A percentile compares a stretch with the other conserved stretches of the same genome.
phyloP scores from a whole-genome alignment of 352 stramenopile species.

The Plasmopara viticola region DNA sequence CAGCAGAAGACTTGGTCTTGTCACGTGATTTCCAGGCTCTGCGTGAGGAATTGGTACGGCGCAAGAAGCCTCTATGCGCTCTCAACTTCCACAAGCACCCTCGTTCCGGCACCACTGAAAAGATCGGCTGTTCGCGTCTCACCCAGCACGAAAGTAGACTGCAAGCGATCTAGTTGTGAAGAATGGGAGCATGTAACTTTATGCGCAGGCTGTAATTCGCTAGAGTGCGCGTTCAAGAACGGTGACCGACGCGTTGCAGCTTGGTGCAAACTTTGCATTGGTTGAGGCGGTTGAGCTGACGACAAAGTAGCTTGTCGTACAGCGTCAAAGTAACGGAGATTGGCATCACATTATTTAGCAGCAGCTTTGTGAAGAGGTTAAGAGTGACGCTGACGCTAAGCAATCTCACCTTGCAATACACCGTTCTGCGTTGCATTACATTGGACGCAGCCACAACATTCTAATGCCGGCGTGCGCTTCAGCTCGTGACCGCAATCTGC shows the following conservation, averaged over 20 bases:
- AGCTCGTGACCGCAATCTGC: constrained; percentile 27
- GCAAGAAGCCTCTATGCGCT: constrained; percentile 50
- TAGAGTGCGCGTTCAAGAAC: constrained; percentile 70
- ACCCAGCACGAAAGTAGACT: constrained; percentile 37
- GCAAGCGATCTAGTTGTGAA: constrained; percentile 32
- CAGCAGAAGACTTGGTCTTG: constrained; percentile 44
- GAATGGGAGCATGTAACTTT: constrained; percentile 55
- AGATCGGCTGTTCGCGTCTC: constrained; percentile 56
- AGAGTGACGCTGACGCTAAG: constrained; percentile 37
- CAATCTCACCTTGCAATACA: constrained; percentile 56
- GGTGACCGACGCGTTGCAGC: constrained; percentile 36
- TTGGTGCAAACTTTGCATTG: constrained; percentile 46
- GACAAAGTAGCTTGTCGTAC: constrained; percentile 27
- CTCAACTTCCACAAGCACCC: constrained; percentile 61
- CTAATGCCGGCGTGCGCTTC: constrained; percentile 50
- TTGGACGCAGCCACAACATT: constrained; percentile 33
- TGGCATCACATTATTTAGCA: constrained; percentile 44
- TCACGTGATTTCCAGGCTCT: constrained; percentile 32
- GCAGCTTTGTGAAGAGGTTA: constrained; percentile 20
- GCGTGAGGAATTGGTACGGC: constrained; percentile 41
- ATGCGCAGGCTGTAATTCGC: constrained; percentile 60
- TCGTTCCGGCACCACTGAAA: constrained; percentile 59
- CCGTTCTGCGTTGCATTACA: constrained; percentile 59
- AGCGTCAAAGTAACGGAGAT: constrained; percentile 37
- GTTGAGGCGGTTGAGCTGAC: constrained; percentile 34